These are phyloP conservation scores for Lipomyces oligophaga DNA, from an alignment of 805 yeast genomes.

Conservation along the genomic window DNA sequence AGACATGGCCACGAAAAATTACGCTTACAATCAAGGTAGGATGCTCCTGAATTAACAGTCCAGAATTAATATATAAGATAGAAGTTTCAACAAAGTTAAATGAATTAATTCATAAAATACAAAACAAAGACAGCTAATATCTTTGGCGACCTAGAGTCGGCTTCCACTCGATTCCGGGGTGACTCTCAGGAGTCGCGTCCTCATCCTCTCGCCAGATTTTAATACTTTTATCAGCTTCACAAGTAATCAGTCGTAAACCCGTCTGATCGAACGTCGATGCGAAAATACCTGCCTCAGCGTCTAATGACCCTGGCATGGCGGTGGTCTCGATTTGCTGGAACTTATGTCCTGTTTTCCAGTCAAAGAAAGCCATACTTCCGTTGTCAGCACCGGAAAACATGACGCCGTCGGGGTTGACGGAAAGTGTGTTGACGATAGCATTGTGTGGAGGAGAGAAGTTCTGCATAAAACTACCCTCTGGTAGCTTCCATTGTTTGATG, in stretches of 20 bases:
- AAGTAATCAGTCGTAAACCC: constrained; percentile 76
- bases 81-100: neutral
- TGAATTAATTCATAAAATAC: neutral
- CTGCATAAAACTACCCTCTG: constrained; percentile 69
- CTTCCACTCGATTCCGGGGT: constrained; percentile 41
- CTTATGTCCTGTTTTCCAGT: constrained; percentile 66
- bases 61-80: no score
- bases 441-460: constrained; percentile 47
- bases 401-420: constrained; percentile 60
- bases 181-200: constrained; percentile 39
- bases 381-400: constrained; percentile 80
- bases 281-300: constrained; percentile 63
- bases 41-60: no score
- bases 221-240: constrained; percentile 85
- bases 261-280: constrained; percentile 72
- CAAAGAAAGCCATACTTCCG: constrained; percentile 73
- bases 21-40: no score
- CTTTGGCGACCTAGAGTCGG: constrained; percentile 30
- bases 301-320: constrained; percentile 66
- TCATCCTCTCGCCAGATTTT: constrained; percentile 63
- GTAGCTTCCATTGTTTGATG: constrained; percentile 77
- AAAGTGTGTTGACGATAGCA: constrained; percentile 63
- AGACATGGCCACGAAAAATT: constrained; percentile 13
- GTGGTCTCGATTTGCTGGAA: constrained; percentile 53
- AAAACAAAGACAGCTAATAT: constrained; percentile 10